Evolutionary conservation across 768 basidiomycete species (phyloP).

Genomic region (Ramaria rubella): DNA sequence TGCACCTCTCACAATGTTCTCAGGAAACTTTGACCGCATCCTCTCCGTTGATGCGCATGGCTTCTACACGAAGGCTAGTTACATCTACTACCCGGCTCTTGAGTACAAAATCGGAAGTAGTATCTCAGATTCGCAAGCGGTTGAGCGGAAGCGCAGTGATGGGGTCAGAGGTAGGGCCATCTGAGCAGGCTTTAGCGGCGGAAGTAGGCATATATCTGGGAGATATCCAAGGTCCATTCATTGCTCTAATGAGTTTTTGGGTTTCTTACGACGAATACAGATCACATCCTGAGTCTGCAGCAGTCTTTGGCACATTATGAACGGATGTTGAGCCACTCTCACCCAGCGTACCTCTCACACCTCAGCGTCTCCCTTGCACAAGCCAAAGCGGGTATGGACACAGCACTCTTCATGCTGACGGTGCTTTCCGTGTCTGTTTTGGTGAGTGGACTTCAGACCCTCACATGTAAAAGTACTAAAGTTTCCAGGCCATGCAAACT

Average conservation of each 20-base stretch:
- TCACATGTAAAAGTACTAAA: constrained; percentile 45
- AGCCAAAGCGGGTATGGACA: constrained; percentile 58
- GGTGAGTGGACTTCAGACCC: constrained; percentile 44
- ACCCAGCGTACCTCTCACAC: constrained; percentile 78
- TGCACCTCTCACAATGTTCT: background rate
- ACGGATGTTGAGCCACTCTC: constrained; percentile 79
- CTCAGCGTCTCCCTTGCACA: constrained; percentile 55
- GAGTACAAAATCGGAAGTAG: constrained; percentile 75
- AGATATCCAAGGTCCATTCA: constrained; percentile 74
- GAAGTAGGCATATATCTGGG: constrained; percentile 85
- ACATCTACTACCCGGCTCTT: constrained; percentile 72
- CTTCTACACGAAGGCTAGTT: constrained; percentile 67
- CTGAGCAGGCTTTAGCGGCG: constrained; percentile 12
- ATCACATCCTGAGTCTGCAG: constrained; percentile 86
- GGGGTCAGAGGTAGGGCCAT: background rate
- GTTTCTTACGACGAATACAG: constrained; percentile 31
- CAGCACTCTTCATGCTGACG: constrained; percentile 58
- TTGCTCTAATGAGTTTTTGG: background rate
- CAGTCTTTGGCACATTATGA: constrained; percentile 82
- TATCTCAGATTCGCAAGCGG: constrained; percentile 73
- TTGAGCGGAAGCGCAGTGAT: constrained; percentile 27
- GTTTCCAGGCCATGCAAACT: constrained; percentile 3
- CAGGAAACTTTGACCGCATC: background rate
- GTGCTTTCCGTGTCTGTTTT: constrained; percentile 61
- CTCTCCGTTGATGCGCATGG: constrained; percentile 49